Evolutionary conservation across 768 basidiomycete species (phyloP).

Genomic region (Strobilomyces confusus): DNA sequence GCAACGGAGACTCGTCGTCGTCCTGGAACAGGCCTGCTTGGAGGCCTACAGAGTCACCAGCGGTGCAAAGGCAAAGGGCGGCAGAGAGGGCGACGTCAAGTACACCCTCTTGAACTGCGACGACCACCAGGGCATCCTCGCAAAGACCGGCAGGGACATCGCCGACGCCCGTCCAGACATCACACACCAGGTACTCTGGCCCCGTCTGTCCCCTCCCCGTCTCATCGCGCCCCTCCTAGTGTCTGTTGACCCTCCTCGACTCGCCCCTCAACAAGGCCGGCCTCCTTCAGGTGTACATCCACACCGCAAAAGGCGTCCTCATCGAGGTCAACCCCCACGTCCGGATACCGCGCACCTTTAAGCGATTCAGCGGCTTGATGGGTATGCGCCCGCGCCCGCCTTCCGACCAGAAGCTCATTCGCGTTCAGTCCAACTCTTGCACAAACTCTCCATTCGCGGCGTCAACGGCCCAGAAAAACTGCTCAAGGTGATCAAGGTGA

Average conservation of each 20-base stretch:
- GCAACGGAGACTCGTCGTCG: constrained; percentile 77
- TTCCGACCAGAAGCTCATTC: not conserved
- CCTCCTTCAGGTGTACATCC: constrained; percentile 94
- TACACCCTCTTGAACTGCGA: constrained; percentile 97
- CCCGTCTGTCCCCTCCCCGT: not conserved
- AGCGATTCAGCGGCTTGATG: constrained; percentile 98
- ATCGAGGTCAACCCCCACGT: constrained; percentile 99
- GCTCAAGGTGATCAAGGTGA: constrained; percentile 92
- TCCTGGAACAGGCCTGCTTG: constrained; percentile 91
- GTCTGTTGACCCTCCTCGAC: constrained; percentile 91
- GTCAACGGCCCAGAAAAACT: constrained; percentile 97
- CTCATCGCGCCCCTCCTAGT: constrained; percentile 46
- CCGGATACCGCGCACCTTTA: constrained; percentile 96
- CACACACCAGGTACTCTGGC: constrained; percentile 81
- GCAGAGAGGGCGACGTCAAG: constrained; percentile 75
- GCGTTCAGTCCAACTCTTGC: constrained; percentile 83
- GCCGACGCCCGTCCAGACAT: constrained; percentile 99
- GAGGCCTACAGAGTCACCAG: constrained; percentile 88
- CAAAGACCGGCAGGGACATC: constrained; percentile 96
- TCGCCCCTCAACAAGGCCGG: constrained; percentile 98
- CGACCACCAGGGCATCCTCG: constrained; percentile 97
- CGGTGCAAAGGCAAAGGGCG: constrained; percentile 47
- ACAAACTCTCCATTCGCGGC: constrained; percentile 91
- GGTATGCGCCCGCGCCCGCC: constrained; percentile 46
- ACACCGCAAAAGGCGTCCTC: constrained; percentile 92